Base-by-base conservation (phyloP, 306 rosid species). In the Rosa rugosa region DNA sequence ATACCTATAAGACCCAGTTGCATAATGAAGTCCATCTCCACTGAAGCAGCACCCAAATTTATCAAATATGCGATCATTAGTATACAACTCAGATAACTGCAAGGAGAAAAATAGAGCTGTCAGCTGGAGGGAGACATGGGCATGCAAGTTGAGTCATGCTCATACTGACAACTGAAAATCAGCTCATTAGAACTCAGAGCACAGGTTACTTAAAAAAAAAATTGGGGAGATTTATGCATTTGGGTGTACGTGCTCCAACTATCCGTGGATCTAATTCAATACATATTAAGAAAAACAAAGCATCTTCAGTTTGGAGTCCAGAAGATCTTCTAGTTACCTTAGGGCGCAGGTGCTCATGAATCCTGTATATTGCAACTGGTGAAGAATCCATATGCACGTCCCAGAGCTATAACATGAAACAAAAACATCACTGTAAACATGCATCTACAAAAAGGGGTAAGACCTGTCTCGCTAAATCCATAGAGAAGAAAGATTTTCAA, bases 1-100 rank as follows among this genome's bases (percentile, higher is more conserved):
- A 85, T 54, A 89, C 94, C 97, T 81, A 47, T 91, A 91, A 53
- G 94, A 86, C 31, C 94, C 94, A 57, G 92, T 89, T 22, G 94
- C 97, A 86, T 72, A 86, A 66, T 78, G 92, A 81, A 72, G 86
- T 75, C 90, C 92, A 72, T 89, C 88, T 50, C 91, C 86, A 70
- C 92, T 85, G 75, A 71, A 72, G 83, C 94, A 85, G 85, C 97
- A 89, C 69, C 87, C 88, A 46, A 89, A 91, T 84, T 84, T 87
- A 78, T 91, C 97, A 75, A 91, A 89, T 82, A 89, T 86, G 69
- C 76, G 80, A 78, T 88, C 97, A 65, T 85, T 82, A 60, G 77
- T 83, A 79, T 88, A 89, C 78, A 89, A 81, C 77, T 88, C 97
- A 20, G 84, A 77, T 73, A 91, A 76, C 97, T 85, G 91, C 45